Percentiles rank a stretch among this genome's conserved stretches.
These are phyloP conservation scores for Lactarius sanguifluus DNA, from an alignment of 768 basidiomycete genomes.

Conservation along the genomic window DNA sequence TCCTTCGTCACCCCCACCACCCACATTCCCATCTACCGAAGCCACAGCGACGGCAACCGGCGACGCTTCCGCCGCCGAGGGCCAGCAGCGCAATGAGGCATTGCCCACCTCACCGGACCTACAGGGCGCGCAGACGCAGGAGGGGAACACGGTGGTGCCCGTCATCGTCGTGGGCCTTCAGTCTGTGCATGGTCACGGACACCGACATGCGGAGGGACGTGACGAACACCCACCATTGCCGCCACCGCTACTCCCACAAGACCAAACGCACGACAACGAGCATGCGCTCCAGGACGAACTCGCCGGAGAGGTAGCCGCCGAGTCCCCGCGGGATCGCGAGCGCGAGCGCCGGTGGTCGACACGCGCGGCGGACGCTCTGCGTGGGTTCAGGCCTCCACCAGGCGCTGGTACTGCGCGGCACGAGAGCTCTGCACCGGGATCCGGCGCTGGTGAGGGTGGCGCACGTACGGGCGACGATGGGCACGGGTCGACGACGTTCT, in stretches of 20 bases:
- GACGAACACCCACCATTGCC: constrained; percentile 6
- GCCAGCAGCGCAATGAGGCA: constrained; percentile 12
- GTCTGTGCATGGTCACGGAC: constrained; percentile 54
- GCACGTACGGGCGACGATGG: constrained; percentile 24
- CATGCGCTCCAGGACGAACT: constrained; percentile 1
- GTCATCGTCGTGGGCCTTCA: constrained; percentile 84
- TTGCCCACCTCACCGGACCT: constrained; percentile 1
- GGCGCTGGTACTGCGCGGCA: constrained; percentile 27
- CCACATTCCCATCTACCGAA: neutral
- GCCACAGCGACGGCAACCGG: constrained; percentile 17
- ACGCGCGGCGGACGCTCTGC: constrained; percentile 61
- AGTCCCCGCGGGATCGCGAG: constrained; percentile 20
- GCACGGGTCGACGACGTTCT: constrained; percentile 64
- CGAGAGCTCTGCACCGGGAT: constrained; percentile 19
- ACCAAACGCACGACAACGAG: constrained; percentile 2
- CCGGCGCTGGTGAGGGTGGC: neutral
- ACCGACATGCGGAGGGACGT: constrained; percentile 18
- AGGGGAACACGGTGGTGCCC: constrained; percentile 56
- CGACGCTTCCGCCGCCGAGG: constrained; percentile 26
- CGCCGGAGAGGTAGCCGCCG: neutral
- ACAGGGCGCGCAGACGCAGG: constrained; percentile 21
- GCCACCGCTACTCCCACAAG: neutral
- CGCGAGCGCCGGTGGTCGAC: constrained; percentile 54
- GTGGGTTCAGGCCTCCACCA: constrained; percentile 48
- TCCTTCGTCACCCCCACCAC: constrained; percentile 8